phyloP scores from a whole-genome alignment of 257 asterid species.

The Ehretia macrophylla region DNA sequence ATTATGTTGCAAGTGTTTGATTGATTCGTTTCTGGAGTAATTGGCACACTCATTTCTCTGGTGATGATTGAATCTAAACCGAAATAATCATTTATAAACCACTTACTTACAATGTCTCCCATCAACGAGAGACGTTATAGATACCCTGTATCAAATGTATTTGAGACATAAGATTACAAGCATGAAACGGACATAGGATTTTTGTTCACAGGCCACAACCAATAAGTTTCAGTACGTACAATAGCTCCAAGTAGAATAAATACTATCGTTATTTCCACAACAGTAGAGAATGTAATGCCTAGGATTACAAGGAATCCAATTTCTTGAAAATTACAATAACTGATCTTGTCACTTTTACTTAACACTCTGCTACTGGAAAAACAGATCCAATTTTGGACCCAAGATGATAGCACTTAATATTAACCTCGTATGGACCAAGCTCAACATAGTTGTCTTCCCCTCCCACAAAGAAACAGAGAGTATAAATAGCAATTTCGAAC shows the following conservation, averaged over 20 bases:
- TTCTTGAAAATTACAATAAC: no score
- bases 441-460: slow-evolving; percentile 73
- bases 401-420: slow-evolving; percentile 70
- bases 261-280: neutral
- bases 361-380: slow-evolving; percentile 75
- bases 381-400: slow-evolving; percentile 80
- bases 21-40: no score
- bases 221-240: neutral
- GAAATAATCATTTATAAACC: no score
- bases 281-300: neutral
- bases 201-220: neutral
- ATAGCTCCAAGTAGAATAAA: neutral
- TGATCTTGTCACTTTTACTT: neutral
- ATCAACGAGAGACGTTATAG: no score
- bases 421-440: slow-evolving; percentile 79
- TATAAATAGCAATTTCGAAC: slow-evolving; percentile 80
- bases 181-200: no score
- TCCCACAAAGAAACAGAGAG: slow-evolving; percentile 77
- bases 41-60: no score
- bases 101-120: no score
- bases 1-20: no score
- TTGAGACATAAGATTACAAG: no score
- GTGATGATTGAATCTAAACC: no score
- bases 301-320: neutral
- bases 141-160: no score